Evolutionary conservation across 805 yeast genomes (phyloP), one percentile per base, ranked within the genome.

Genomic region (Saccharomycopsis fodiens): DNA sequence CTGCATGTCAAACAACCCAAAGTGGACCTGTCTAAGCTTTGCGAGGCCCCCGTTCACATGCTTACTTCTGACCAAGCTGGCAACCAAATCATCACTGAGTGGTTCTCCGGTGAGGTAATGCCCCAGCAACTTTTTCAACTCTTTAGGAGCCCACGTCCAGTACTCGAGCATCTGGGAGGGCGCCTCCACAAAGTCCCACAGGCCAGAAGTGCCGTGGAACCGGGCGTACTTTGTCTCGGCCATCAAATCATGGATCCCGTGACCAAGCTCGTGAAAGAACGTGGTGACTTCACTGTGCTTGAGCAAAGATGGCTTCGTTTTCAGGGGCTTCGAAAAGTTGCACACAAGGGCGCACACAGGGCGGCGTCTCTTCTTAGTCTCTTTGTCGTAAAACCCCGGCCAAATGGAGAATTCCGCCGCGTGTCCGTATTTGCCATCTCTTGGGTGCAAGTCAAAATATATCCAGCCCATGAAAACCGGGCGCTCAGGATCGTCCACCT

Each of bases 111-210:
- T 68, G 44, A 72, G 65, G 59, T 82, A 85, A 61, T 86, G 95
- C 17, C 74, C 68, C 0, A 91, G 79, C 44, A 86, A 63, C 7
- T 59, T 57, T 54, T 68, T 72, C 52, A 86, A 67, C 61, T 78
- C 80, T 34, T 70, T 65, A 44, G 70, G 70, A 44, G 80, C 74
- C 95, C 95, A 86, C 32, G 89, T 82, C 86, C 93, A 86, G 61
- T 78, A 83, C 62, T 86, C 95, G 55, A 86, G 68, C 79, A 86
- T 76, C 66, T 86, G 95, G 1, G 95, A 85, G 22, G 95, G 96
- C 48, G 91, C 85, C 63, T 86, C 95, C 41, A 86, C 95, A 64
- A 86, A 86, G 64, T 86, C 95, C 73, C 93, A 72, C 32, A 83
- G 78, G 38, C 84, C 91, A 34, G 74, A 68, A 25, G 89, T 80